A percentile compares a stretch with the other conserved stretches of the same genome.
Conservation (phyloP, 176 grass and related monocot genomes). For the Puccinellia tenuiflora region DNA sequence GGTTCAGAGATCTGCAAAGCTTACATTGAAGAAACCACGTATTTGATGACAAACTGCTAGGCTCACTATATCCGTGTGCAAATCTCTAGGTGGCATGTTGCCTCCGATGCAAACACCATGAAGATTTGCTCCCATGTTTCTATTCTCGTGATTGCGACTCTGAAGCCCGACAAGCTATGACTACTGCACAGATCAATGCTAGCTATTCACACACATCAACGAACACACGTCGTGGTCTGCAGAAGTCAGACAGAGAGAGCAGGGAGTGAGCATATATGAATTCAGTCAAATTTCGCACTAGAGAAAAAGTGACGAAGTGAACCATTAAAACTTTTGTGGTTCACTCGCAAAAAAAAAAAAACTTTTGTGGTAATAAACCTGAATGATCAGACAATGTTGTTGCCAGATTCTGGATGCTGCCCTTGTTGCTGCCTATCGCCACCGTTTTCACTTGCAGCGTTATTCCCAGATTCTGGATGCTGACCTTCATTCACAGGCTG, state of each 20-base stretch:
- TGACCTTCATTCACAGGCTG: slow-evolving; percentile 19
- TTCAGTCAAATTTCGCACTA: neutral
- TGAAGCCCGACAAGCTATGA: neutral
- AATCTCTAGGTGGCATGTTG: neutral
- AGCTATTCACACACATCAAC: slow-evolving; percentile 1
- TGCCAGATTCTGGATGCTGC: slow-evolving; percentile 31
- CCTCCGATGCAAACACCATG: neutral
- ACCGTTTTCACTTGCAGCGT: slow-evolving; percentile 14
- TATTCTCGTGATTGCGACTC: neutral
- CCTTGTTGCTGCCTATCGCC: slow-evolving; percentile 39
- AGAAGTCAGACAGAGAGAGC: neutral
- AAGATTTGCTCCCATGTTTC: neutral
- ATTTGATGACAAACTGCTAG: slow-evolving; percentile 14
- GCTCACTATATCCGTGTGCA: neutral
- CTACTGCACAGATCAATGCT: slow-evolving; percentile 5
- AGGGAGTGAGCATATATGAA: neutral
- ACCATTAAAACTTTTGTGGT: neutral
- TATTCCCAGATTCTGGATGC: slow-evolving; percentile 19
- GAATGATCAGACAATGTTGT: slow-evolving; percentile 28
- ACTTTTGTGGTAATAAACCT: slow-evolving; percentile 17
- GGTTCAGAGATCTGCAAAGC: neutral
- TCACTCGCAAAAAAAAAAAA: too few species aligned
- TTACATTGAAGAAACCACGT: neutral
- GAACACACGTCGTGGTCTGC: neutral
- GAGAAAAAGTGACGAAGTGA: neutral